Evolutionary conservation across 371 early-diverging fungal species (phyloP), one percentile per base, ranked within the genome.

Genomic region (Haplosporangium sp.): DNA sequence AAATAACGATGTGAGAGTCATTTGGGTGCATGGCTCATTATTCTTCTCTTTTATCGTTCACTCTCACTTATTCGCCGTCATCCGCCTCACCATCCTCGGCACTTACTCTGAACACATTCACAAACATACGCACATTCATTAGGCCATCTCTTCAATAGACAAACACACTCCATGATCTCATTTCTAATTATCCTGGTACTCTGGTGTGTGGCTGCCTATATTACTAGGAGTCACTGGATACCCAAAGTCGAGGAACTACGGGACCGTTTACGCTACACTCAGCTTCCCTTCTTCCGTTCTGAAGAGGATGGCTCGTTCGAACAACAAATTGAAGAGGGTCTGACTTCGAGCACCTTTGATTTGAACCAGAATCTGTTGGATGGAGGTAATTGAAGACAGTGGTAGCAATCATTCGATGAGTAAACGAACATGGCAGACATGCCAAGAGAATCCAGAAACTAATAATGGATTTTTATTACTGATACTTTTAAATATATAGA

Each of bases 331-430:
- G 91, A 89, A 52, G 90, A 91, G 59, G 95, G 95, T 0, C 80
- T 94, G 23, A 88, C 87, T 20, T 92, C 92, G 56, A 83, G 83
- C 2, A 89, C 87, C 60, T 94, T 94, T 74, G 92, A 94, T 73
- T 67, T 93, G n/a, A 74, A 83, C 55, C 80, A 83, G 18, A 94
- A 94, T 69, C 64, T 93, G 8, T 80, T 83, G 6, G 87, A 84
- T 62, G 88, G 91, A 61, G 77, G 77, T 77, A 77, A 52, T 21
- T 37, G 9, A 40, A 56, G 41, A 20, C 57, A 38, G 10, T 18
- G 43, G 4, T 4, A 29, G 29, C 4, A 29, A 29, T 29, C 29
- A 29, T 29, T 29, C 29, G 29, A 29, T n/a, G n/a, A n/a, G n/a
- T n/a, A 29, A 29, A 29, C 29, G 29, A 29, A 29, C 29, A 29